Base-by-base conservation (phyloP, 257 asterid genomes). In the Solanum lycopersicoides region DNA sequence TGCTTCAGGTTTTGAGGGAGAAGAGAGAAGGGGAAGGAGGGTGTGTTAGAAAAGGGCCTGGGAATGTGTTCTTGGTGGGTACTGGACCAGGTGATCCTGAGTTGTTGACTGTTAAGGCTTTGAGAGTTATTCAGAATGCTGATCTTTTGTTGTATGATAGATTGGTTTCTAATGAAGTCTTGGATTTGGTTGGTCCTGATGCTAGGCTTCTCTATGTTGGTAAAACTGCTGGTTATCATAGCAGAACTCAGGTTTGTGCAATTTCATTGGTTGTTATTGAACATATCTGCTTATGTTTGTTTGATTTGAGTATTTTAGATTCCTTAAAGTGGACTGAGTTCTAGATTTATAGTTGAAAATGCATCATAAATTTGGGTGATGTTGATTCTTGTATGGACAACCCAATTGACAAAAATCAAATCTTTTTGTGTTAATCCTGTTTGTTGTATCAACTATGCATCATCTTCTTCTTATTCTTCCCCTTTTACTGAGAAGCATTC, bases 51-150 rank as follows among this genome's bases (percentile, higher is more conserved):
- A 89, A 90, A 86, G 94, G 93, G 76, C 94, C 94, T 23, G 99
- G 98, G 23, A 93, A 95, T 90, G 99, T 97, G 91, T 97, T 92
- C 91, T 93, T 97, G 93, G 99, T 97, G 91, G 99, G 99, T 13
- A 93, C 99, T 0, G 99, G 99, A 69, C 99, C 99, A 2, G 99
- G 99, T 53, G 99, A 97, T 73, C 97, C 98, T 14, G 99, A 95
- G 42, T 88, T 96, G 91, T 88, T 97, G 92, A 97, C 99, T 1
- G 80, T 97, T 59, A 95, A 95, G 91, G 99, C 99, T 1, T 87
- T 97, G 93, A 92, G 95, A 87, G 98, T 94, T 84, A 95, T 97
- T 25, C 91, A 93, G 93, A 91, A 88, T 84, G 99, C 99, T 88
- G 97, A 97, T 92, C 91, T 97, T 86, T 89, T 95, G 96, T 77